A percentile compares a stretch with the other conserved stretches of the same genome.
phyloP scores from a whole-genome alignment of 306 rosid species.

The Alnus rubra region DNA sequence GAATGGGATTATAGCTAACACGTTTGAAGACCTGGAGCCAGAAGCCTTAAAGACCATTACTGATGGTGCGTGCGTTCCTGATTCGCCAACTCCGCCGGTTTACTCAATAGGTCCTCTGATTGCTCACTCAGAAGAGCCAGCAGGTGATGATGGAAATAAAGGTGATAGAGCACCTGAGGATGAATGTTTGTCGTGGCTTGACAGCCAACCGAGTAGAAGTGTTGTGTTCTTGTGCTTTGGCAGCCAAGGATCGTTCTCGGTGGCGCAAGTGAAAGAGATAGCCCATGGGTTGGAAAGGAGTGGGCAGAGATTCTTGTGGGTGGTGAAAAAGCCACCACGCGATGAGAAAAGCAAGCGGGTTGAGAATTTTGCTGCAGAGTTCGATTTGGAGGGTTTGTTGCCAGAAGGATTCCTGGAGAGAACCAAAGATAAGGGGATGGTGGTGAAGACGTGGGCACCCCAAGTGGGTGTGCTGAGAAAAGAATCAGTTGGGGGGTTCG shows the following conservation, averaged over 20 bases:
- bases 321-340: conserved; percentile 13
- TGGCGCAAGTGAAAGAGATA: conserved; percentile 20
- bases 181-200: conserved; percentile 32
- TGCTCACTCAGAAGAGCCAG: neutral
- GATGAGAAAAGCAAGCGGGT: neutral
- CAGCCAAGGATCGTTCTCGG: conserved; percentile 31
- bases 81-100: conserved; percentile 28
- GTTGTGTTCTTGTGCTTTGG: conserved; percentile 40
- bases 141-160: neutral
- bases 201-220: conserved; percentile 27
- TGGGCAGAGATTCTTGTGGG: conserved; percentile 38
- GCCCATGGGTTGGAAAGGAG: conserved; percentile 34
- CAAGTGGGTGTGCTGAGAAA: conserved; percentile 50
- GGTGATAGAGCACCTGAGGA: neutral
- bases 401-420: conserved; percentile 19
- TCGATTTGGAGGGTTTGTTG: conserved; percentile 4
- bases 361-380: too few relatives aligned
- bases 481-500: conserved; percentile 58
- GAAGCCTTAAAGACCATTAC: conserved; percentile 5
- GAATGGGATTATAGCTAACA: conserved; percentile 26
- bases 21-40: conserved; percentile 34
- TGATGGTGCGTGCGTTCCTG: conserved; percentile 23
- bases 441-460: conserved; percentile 56
- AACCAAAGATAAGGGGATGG: conserved; percentile 46
- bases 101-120: conserved; percentile 30